Evolutionary conservation across 257 asterid species (phyloP).

Genomic region (Agastache rugosa): DNA sequence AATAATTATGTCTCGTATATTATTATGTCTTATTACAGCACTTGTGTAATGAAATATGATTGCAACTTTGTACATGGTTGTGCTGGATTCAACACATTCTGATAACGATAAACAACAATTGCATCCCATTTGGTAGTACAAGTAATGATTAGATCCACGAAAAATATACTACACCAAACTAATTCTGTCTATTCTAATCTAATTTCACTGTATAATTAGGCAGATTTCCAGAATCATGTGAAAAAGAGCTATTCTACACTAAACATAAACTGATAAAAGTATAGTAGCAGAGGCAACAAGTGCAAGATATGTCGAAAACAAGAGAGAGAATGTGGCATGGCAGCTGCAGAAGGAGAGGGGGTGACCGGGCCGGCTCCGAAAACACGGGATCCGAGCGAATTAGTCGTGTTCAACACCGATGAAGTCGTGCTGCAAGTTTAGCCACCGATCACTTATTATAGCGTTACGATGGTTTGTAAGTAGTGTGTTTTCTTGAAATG

Average conservation of each 20-base stretch:
- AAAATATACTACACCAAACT: neutral
- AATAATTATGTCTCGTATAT: too few relatives aligned
- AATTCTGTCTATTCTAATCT: neutral
- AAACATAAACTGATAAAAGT: neutral
- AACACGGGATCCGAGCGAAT: slow-evolving; percentile 76
- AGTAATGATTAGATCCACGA: neutral
- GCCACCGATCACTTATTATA: neutral
- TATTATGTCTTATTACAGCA: too few relatives aligned
- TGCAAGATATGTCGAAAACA: slow-evolving; percentile 33
- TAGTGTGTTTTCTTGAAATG: neutral
- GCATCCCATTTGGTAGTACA: neutral
- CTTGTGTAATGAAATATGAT: too few relatives aligned
- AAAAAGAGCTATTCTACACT: neutral
- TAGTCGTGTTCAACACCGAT: slow-evolving; percentile 67
- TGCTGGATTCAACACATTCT: too few relatives aligned
- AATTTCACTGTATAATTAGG: neutral
- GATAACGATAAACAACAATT: neutral
- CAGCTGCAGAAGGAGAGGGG: slow-evolving; percentile 49
- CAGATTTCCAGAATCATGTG: neutral
- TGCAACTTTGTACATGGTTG: neutral
- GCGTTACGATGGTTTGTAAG: too few relatives aligned
- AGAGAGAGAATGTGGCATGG: slow-evolving; percentile 11
- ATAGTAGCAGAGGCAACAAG: slow-evolving; percentile 7
- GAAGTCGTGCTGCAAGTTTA: slow-evolving; percentile 80
- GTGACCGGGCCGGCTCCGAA: slow-evolving; percentile 85